A percentile compares a stretch with the other conserved stretches of the same genome.
Evolutionary conservation across 2,329 filamentous ascomycete genomes (phyloP).

Genomic region (Corinectria fuckeliana): DNA sequence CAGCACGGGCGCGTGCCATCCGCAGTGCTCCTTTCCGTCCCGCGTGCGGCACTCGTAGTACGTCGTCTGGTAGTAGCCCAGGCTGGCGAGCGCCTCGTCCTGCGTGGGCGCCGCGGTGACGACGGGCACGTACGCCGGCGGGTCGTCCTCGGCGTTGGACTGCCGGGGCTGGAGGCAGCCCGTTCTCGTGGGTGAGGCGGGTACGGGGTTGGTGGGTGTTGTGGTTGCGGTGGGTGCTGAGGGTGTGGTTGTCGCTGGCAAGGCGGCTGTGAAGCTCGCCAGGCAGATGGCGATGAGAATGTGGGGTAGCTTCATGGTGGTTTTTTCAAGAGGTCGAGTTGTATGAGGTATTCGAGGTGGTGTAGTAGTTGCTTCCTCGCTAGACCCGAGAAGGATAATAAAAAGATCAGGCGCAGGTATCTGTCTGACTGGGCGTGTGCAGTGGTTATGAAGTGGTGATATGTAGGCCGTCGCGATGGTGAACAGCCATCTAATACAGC

Average conservation of each 20-base stretch:
- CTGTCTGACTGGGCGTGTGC: not conserved
- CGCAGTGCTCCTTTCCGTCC: constrained; percentile 42
- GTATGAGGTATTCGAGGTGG: not conserved
- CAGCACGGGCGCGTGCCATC: constrained; percentile 46
- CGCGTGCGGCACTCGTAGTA: constrained; percentile 44
- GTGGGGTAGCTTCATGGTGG: constrained; percentile 21
- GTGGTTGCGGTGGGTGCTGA: not conserved
- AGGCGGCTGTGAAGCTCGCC: not conserved
- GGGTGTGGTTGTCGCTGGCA: constrained; percentile 6
- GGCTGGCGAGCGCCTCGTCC: constrained; percentile 36
- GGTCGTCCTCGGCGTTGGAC: constrained; percentile 25
- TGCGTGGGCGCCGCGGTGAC: constrained; percentile 44
- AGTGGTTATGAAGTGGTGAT: not conserved
- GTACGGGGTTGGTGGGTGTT: not conserved
- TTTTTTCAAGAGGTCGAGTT: not conserved
- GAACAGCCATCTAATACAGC: not conserved
- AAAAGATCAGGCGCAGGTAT: not conserved
- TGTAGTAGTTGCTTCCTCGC: too few species aligned
- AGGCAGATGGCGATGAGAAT: not conserved
- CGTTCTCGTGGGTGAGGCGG: not conserved
- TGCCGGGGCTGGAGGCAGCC: constrained; percentile 3
- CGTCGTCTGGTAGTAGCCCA: constrained; percentile 44
- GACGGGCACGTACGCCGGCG: constrained; percentile 38
- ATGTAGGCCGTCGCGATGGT: not conserved
- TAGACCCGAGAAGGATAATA: not conserved